Evolutionary conservation across 192 early-diverging fungal genomes (phyloP), one percentile per base, ranked within the genome.

Genomic region (Rhizophagus clarus): DNA sequence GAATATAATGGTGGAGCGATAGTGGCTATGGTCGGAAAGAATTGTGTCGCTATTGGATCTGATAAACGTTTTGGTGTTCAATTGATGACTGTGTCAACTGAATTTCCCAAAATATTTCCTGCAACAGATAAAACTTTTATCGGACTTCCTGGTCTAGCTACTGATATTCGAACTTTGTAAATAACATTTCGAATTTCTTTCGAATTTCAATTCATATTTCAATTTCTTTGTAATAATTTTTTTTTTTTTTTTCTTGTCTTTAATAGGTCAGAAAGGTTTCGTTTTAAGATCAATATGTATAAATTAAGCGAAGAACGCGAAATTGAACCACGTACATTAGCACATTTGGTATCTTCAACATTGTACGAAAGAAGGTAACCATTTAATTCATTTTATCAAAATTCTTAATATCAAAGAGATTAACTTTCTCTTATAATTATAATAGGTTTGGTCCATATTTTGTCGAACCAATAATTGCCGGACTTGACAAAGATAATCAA

Each of bases 1-100:
- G 89, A 94, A 86, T 97, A 97, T 84, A 98, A 98, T 89, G 98
- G 98, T 81, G 92, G 92, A 80, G 92, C 95, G 74, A 86, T 99
- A 72, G 94, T 98, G 79, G 97, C 96, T 72, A 98, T 99, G 97
- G 91, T 90, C 60, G 98, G 98, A 85, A 99, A 99, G 88, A 91
- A 95, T 87, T 99, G 98, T 84, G 97, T 99, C 14, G 98, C 97
- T 42, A 98, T 99, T 82, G 98, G 95, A 0, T 89, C 96, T 24
- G 98, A 99, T 86, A 94, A 95, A 71, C 92, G 97, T 71, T 91
- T 99, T 66, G 98, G 98, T 67, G 89, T 94, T 66, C 95, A 97
- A 80, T 92, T 92, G 77, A 89, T 97, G 90, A 98, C 97, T 17
- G 90, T 99, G n/a, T 91, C 93, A 67, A 98, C 92, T 60, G 91